Base-by-base conservation (phyloP, 495 filamentous ascomycete species). In the Hypoxylon cercidicola region DNA sequence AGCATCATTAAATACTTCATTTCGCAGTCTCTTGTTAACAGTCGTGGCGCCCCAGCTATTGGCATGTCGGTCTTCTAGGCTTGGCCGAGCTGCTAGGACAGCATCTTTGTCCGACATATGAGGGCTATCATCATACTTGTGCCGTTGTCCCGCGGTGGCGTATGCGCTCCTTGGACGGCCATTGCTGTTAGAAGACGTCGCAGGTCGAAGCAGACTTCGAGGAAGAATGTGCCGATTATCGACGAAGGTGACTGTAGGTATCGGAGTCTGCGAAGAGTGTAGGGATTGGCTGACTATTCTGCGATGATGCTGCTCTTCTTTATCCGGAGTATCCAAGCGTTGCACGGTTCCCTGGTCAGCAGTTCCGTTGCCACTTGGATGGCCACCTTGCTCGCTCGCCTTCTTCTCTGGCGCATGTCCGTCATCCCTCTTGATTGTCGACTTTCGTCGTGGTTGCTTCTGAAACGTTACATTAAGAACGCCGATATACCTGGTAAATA, bases 391-490 rank as follows among this genome's bases (percentile, higher is more conserved):
- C 32, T 72, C 62, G 19, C 43, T 62, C 21, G 62, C 57, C 40
- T 74, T 70, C 47, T 69, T 71, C 30, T 64, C 68, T 13, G 53
- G 13, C 8, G 39, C 23, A 13, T 44, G n/a, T n/a, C 16, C 32
- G 5, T 84, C 84, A 18, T 82, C 77, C 58, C 77, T 77, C 48
- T 68, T 82, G 28, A 75, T 66, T 4, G 76, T 77, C 61, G 89
- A 91, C 64, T 84, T 85, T 30, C 84, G 85, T 48, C 92, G 91
- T 5, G 85, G 79, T 39, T 86, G 88, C 75, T 96, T 97, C 19
- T 93, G 93, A 74, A 93, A 97, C 0, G 95, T 97, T 12, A 98
- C 95, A 73, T 99, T 99, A 37, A 99, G 79, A 40, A 99, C 95
- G 18, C 95, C 95, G 61, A 99, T 97, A 67, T 99, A 99, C 73